phyloP scores from a whole-genome alignment of 2,329 filamentous ascomycete genomes.

The Uncinocarpus reesii region DNA sequence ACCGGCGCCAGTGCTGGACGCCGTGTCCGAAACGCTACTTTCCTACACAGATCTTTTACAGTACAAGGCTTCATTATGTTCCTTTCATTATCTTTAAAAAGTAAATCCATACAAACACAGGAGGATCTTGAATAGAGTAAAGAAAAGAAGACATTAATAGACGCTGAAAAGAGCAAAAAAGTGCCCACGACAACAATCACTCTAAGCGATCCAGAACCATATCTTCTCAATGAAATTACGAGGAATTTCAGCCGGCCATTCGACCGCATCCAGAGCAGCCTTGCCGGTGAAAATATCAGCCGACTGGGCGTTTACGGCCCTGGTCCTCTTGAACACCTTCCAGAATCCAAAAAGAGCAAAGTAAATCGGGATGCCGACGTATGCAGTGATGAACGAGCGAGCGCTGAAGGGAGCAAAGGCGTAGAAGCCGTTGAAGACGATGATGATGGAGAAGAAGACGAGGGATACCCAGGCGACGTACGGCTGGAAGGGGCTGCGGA shows the following conservation, averaged over 20 bases:
- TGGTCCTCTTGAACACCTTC: conserved; percentile 22
- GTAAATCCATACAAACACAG: too few species aligned
- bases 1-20: too few species aligned
- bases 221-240: conserved; percentile 18
- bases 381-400: conserved; percentile 40
- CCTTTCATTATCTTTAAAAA: too few species aligned
- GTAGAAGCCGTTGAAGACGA: conserved; percentile 55
- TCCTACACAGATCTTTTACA: too few species aligned
- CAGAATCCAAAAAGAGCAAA: conserved; percentile 28
- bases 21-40: too few species aligned
- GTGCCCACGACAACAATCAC: not conserved
- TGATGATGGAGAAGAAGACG: conserved; percentile 49
- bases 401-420: conserved; percentile 28
- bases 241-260: conserved; percentile 18
- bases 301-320: conserved; percentile 15
- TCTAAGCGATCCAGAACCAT: conserved; percentile 20
- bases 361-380: conserved; percentile 36
- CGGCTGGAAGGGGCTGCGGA: conserved; percentile 39
- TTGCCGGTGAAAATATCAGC: conserved; percentile 23
- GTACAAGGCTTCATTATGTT: too few species aligned
- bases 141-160: not conserved
- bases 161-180: not conserved
- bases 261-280: conserved; percentile 21
- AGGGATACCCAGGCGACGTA: conserved; percentile 54
- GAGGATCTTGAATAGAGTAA: too few species aligned